Evolutionary conservation across 768 basidiomycete species (phyloP).

Genomic region (Phanerodontia chrysosporium): DNA sequence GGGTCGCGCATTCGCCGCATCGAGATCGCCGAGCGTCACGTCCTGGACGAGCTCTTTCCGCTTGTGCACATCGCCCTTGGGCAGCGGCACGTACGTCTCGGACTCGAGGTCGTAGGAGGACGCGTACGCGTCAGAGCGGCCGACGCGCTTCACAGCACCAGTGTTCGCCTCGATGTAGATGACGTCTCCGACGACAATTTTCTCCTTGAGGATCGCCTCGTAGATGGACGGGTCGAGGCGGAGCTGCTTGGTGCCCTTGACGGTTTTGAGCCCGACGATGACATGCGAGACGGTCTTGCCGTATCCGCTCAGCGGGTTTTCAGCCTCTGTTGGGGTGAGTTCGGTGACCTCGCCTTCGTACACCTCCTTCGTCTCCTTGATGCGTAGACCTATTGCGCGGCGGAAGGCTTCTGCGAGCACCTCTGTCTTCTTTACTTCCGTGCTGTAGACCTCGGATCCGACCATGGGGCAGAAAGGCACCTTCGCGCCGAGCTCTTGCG

Average conservation of each 20-base stretch:
- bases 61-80: conserved; percentile 96
- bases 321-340: conserved; percentile 91
- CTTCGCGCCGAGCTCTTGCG: conserved; percentile 90
- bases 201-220: conserved; percentile 95
- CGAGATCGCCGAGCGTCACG: conserved; percentile 90
- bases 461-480: conserved; percentile 99
- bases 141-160: conserved; percentile 96
- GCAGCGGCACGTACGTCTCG: conserved; percentile 96
- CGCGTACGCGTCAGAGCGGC: conserved; percentile 95
- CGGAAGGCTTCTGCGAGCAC: conserved; percentile 93
- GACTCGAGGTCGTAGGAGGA: conserved; percentile 97
- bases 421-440: conserved; percentile 99
- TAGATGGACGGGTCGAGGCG: conserved; percentile 93
- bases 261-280: conserved; percentile 92
- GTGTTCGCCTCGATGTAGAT: conserved; percentile 93
- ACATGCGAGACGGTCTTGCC: conserved; percentile 99
- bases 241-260: conserved; percentile 82
- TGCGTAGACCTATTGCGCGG: conserved; percentile 95
- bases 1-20: conserved; percentile 93
- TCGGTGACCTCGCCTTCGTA: conserved; percentile 99
- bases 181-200: conserved; percentile 94
- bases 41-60: conserved; percentile 94
- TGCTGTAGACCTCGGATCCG: conserved; percentile 93
- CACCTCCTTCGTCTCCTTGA: conserved; percentile 98
- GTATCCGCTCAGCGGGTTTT: conserved; percentile 95